phyloP scores from a whole-genome alignment of 345 rosid genomes.

The Abelmoschus esculentus region DNA sequence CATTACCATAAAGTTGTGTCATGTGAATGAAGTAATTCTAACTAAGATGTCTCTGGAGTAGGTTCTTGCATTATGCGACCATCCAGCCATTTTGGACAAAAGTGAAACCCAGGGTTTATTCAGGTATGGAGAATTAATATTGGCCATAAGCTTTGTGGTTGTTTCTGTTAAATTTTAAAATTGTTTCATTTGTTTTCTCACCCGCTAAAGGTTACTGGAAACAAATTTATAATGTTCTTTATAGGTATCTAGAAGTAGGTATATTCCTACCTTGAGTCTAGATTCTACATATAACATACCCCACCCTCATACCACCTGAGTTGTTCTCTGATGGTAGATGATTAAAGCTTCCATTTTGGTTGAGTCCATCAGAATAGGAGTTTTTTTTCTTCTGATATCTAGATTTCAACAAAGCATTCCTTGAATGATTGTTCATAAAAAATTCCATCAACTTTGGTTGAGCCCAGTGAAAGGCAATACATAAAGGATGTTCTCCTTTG shows the following conservation, averaged over 20 bases:
- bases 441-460: too few relatives aligned
- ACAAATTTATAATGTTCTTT: not conserved
- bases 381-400: not conserved
- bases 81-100: conserved; percentile 74
- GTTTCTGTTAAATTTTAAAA: not conserved
- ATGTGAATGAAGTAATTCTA: conserved; percentile 10
- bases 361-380: not conserved
- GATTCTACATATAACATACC: not conserved
- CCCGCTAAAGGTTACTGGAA: not conserved
- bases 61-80: conserved; percentile 93
- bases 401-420: not conserved
- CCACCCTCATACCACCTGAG: not conserved
- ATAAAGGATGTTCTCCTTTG: not conserved
- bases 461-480: not conserved
- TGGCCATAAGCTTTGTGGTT: not conserved
- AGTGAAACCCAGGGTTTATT: conserved; percentile 85
- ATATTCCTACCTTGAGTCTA: not conserved
- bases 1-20: not conserved
- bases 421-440: not conserved
- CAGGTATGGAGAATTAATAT: conserved; percentile 45
- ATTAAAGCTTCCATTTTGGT: not conserved
- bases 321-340: not conserved
- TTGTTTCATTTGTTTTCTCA: not conserved
- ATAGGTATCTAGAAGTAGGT: not conserved
- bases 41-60: conserved; percentile 19